phyloP scores from a whole-genome alignment of 352 stramenopile genomes.

The Pythium scleroteichum region DNA sequence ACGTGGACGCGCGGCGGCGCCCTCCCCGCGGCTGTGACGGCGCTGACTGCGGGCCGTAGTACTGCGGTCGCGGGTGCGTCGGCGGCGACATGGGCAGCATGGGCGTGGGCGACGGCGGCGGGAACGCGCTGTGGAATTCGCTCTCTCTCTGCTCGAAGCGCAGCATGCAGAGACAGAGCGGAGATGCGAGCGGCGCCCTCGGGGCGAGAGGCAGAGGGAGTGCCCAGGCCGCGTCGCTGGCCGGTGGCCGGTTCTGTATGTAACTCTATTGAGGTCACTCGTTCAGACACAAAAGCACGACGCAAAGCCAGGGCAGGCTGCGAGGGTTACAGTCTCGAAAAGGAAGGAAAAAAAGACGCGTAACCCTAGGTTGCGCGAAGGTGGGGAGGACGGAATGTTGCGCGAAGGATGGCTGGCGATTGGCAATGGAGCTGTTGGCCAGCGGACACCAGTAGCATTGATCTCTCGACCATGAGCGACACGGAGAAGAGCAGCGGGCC shows the following conservation, averaged over 20 bases:
- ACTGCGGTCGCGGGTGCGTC: slow-evolving; percentile 4
- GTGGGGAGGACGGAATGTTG: slow-evolving; percentile 11
- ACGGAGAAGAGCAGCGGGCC: slow-evolving; percentile 51
- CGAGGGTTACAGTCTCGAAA: too few species aligned
- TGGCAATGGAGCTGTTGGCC: slow-evolving; percentile 18
- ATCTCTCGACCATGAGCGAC: slow-evolving; percentile 59
- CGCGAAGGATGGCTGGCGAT: slow-evolving; percentile 13
- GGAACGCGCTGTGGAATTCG: slow-evolving; percentile 12
- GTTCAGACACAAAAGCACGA: too few species aligned
- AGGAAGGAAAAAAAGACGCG: too few species aligned
- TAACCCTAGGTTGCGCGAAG: slow-evolving; percentile 12
- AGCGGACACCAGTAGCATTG: background rate
- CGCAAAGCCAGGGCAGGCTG: too few species aligned
- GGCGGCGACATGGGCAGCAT: slow-evolving; percentile 21
- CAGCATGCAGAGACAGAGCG: too few species aligned
- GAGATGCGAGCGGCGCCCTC: too few species aligned
- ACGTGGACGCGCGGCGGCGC: slow-evolving; percentile 15
- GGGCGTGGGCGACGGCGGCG: slow-evolving; percentile 7
- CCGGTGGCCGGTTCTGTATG: too few species aligned
- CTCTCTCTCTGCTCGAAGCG: slow-evolving; percentile 11
- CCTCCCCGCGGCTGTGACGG: background rate
- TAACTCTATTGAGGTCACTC: too few species aligned
- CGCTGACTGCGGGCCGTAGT: slow-evolving; percentile 5
- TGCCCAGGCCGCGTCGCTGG: too few species aligned
- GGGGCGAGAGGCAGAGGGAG: too few species aligned